Evolutionary conservation across 2,329 filamentous ascomycete species (phyloP).

Genomic region (Aquanectria penicillioides): DNA sequence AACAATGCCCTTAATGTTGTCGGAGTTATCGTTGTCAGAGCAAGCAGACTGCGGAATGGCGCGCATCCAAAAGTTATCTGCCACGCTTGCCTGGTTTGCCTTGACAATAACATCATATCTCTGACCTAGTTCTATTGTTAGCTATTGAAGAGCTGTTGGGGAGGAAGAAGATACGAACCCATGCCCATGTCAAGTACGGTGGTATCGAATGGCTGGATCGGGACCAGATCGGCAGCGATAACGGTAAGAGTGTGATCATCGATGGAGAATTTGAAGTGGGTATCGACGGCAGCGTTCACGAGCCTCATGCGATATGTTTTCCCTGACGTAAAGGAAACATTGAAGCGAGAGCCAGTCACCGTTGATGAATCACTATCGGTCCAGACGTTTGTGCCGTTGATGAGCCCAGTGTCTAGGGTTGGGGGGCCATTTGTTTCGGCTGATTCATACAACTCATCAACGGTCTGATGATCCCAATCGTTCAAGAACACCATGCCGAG

Average conservation of each 20-base stretch:
- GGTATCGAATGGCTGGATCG: constrained; percentile 63
- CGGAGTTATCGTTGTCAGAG: constrained; percentile 49
- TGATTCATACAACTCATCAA: constrained; percentile 46
- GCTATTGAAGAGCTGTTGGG: background rate
- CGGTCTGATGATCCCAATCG: constrained; percentile 64
- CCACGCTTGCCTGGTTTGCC: constrained; percentile 48
- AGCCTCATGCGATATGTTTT: constrained; percentile 57
- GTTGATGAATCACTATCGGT: constrained; percentile 35
- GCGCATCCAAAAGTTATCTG: constrained; percentile 61
- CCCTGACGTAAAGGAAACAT: constrained; percentile 51
- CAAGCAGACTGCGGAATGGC: constrained; percentile 56
- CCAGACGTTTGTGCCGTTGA: constrained; percentile 53
- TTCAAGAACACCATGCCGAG: constrained; percentile 65
- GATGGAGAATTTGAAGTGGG: constrained; percentile 57
- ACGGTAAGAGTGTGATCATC: constrained; percentile 66
- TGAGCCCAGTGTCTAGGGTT: constrained; percentile 55
- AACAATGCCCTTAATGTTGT: constrained; percentile 61
- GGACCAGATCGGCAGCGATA: constrained; percentile 65
- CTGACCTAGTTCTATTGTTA: constrained; percentile 49
- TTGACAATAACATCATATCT: constrained; percentile 59
- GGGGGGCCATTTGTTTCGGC: constrained; percentile 43
- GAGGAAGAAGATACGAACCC: background rate
- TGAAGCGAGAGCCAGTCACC: constrained; percentile 44
- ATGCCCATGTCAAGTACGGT: constrained; percentile 37
- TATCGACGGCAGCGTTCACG: constrained; percentile 56